These are phyloP conservation scores for Suillus paluster DNA, from an alignment of 768 basidiomycete species.

Conservation along the genomic window DNA sequence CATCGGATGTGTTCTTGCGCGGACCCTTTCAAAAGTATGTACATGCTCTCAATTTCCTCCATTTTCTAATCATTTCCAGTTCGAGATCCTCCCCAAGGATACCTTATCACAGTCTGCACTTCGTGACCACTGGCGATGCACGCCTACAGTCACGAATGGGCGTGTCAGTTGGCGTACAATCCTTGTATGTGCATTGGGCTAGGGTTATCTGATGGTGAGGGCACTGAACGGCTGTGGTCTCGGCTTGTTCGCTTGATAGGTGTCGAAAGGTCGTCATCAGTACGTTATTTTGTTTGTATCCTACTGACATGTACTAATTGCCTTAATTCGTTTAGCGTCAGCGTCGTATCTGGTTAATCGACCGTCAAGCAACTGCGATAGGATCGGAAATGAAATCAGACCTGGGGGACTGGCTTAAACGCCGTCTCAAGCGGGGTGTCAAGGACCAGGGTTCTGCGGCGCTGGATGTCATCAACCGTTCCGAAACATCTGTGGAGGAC, in stretches of 20 bases:
- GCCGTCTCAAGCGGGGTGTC: constrained; percentile 24
- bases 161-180: constrained; percentile 27
- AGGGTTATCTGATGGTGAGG: constrained; percentile 15
- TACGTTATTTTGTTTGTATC: constrained; percentile 28
- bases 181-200: constrained; percentile 21
- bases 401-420: constrained; percentile 38
- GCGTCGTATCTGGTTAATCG: constrained; percentile 38
- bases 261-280: constrained; percentile 35
- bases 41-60: no score
- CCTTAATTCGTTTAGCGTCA: constrained; percentile 19
- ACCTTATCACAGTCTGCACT: constrained; percentile 27
- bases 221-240: constrained; percentile 37
- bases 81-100: constrained; percentile 26
- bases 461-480: background rate
- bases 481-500: no score
- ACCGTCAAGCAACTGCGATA: constrained; percentile 35
- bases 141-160: constrained; percentile 44
- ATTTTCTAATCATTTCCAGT: constrained; percentile 18
- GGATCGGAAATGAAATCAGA: constrained; percentile 28
- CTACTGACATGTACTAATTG: no score
- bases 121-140: constrained; percentile 43
- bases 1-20: constrained; percentile 41
- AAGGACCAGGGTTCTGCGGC: constrained; percentile 11
- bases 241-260: constrained; percentile 38
- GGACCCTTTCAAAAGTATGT: constrained; percentile 29